Conservation (phyloP, 2,329 filamentous ascomycete genomes). For the Penicillium aurantiogriseum region DNA sequence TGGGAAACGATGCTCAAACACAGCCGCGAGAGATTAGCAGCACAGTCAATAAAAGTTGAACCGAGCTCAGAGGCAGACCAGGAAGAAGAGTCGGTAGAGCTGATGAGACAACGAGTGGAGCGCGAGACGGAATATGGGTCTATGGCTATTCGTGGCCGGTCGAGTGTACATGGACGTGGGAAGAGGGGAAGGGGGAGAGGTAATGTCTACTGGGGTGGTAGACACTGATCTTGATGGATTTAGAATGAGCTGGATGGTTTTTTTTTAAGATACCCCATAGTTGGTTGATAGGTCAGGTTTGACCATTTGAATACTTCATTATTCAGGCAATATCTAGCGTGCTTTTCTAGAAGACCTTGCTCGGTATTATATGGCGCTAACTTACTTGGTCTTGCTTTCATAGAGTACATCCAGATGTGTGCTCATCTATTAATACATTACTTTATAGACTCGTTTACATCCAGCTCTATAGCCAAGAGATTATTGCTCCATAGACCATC, state of each 20-base stretch:
- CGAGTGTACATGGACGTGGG: slow-evolving; percentile 22
- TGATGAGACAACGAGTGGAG: slow-evolving; percentile 18
- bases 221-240: not conserved
- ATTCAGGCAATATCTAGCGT: not conserved
- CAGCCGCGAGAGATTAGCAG: slow-evolving; percentile 7
- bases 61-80: not conserved
- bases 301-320: not conserved
- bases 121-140: slow-evolving; percentile 33
- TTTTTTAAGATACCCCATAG: not conserved
- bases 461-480: not conserved
- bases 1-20: slow-evolving; percentile 34
- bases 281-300: not conserved
- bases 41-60: slow-evolving; percentile 2
- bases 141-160: slow-evolving; percentile 35
- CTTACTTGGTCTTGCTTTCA: not conserved
- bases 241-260: not conserved
- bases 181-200: slow-evolving; percentile 14
- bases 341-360: not conserved
- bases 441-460: not conserved
- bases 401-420: not conserved
- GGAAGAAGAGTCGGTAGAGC: slow-evolving; percentile 17
- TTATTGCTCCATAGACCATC: not conserved
- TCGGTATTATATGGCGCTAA: not conserved
- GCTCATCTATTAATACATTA: not conserved
- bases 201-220: slow-evolving; percentile 14